A percentile compares a stretch with the other conserved stretches of the same genome.
These are phyloP conservation scores for Angophora floribunda DNA, from an alignment of 345 rosid genomes.

Conservation along the genomic window DNA sequence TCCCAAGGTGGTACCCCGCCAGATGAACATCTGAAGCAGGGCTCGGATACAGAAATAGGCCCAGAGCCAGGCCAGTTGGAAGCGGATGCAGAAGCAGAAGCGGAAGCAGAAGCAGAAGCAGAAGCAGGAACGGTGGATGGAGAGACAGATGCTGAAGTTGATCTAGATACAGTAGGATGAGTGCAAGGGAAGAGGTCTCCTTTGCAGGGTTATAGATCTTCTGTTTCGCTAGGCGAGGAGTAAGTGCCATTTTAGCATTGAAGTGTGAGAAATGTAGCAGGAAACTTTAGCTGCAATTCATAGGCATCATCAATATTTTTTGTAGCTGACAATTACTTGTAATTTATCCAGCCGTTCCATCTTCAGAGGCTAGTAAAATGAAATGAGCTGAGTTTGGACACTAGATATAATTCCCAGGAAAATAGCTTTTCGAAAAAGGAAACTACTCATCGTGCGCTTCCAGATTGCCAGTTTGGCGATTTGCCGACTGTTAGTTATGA, in stretches of 20 bases:
- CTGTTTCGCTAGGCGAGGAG: not conserved
- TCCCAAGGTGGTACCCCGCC: constrained; percentile 47
- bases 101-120: constrained; percentile 35
- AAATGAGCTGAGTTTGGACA: not conserved
- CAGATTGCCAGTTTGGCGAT: not conserved
- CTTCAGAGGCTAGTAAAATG: not conserved
- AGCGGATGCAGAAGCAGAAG: constrained; percentile 51
- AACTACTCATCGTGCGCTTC: not conserved
- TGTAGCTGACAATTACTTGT: not conserved
- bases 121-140: constrained; percentile 50
- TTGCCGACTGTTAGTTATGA: not conserved
- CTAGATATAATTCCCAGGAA: not conserved
- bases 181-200: not conserved
- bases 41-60: constrained; percentile 57
- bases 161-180: constrained; percentile 32
- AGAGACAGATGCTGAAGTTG: constrained; percentile 73
- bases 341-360: not conserved
- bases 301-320: not conserved
- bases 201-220: not conserved
- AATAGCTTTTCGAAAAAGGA: not conserved
- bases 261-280: not conserved
- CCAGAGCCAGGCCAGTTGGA: constrained; percentile 76
- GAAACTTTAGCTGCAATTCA: not conserved
- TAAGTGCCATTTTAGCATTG: not conserved
- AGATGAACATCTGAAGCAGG: constrained; percentile 69